Evolutionary conservation across 2,329 filamentous ascomycete genomes (phyloP).

Genomic region (Nakataea oryzae): DNA sequence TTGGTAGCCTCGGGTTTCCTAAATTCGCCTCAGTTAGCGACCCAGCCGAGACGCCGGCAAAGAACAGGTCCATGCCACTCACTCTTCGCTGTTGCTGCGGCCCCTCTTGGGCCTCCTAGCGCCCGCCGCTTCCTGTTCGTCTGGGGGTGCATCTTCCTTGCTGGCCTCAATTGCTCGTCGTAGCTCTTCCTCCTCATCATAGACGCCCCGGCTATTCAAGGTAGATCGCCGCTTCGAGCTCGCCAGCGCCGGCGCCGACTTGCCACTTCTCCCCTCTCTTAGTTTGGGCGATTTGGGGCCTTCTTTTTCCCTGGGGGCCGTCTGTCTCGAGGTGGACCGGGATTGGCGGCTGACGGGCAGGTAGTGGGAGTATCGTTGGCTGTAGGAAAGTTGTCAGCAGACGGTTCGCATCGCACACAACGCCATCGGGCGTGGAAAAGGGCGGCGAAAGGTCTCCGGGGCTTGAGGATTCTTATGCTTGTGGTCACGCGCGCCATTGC

Average conservation of each 20-base stretch:
- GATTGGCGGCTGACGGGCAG: constrained; percentile 48
- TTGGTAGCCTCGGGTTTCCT: constrained; percentile 67
- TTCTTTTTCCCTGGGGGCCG: constrained; percentile 34
- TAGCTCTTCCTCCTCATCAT: constrained; percentile 87
- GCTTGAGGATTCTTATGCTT: not conserved
- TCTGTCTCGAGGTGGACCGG: constrained; percentile 43
- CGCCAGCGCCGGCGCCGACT: constrained; percentile 30
- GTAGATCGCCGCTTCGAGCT: constrained; percentile 81
- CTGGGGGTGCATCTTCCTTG: constrained; percentile 61
- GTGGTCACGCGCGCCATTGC: not conserved
- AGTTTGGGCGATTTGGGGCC: constrained; percentile 40
- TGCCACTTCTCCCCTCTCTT: constrained; percentile 45
- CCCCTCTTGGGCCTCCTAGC: constrained; percentile 68
- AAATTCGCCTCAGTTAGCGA: constrained; percentile 14
- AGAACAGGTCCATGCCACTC: constrained; percentile 29
- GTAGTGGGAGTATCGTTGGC: constrained; percentile 48
- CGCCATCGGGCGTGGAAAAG: not conserved
- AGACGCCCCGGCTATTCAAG: constrained; percentile 93
- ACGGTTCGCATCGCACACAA: not conserved
- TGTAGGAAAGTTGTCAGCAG: not conserved
- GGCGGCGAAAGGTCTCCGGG: not conserved
- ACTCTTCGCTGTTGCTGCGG: constrained; percentile 92
- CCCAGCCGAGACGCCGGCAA: constrained; percentile 5
- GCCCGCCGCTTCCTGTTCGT: constrained; percentile 39
- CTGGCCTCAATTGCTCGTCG: constrained; percentile 89